Evolutionary conservation across 2,329 filamentous ascomycete genomes (phyloP), one percentile per base, ranked within the genome.

Genomic region (Sporothrix protearum): DNA sequence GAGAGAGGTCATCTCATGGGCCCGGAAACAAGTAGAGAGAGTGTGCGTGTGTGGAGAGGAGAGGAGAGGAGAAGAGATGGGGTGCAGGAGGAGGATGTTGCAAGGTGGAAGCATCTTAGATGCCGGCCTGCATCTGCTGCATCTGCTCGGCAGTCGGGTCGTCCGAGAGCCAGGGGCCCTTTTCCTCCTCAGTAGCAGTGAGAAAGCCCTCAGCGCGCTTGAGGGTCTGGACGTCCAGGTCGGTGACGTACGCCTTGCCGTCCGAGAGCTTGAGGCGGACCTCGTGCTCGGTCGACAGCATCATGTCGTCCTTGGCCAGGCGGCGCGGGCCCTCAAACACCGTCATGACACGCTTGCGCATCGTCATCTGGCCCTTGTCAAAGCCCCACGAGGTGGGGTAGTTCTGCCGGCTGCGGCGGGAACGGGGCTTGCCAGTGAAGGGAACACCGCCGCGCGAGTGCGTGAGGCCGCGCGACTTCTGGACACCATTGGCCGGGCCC

Each of bases 291-390:
- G 92, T 94, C 76, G 94, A 93, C 67, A 99, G 89, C 94, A 97
- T 97, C 93, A 98, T 96, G 82, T 99, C 96, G 79, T 99, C 96
- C 84, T 98, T 98, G 87, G 92, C 96, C 67, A 99, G 86, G 55
- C 95, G 90, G 69, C 94, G 89, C 19, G 87, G 87, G 0, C 96
- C 96, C 78, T 98, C 94, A 77, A 96, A 99, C 25, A 97, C 92
- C 75, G 93, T 93, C 77, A 98, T 86, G 71, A 97, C 93, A 36
- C 96, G 92, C 88, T 97, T 97, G 88, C 96, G 97, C 89, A 97
- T 96, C 79, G 92, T 96, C 93, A 98, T 97, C 84, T 96, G 94
- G 77, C 93, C 92, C 77, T 92, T 90, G 74, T 94, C 88, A 77
- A 94, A 96, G 69, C 96, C 95, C 96, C 96, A 99, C 1, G 92